A percentile compares a stretch with the other conserved stretches of the same genome.
Evolutionary conservation across 139 green algal species (phyloP).

Genomic region (Gonium pectorale): DNA sequence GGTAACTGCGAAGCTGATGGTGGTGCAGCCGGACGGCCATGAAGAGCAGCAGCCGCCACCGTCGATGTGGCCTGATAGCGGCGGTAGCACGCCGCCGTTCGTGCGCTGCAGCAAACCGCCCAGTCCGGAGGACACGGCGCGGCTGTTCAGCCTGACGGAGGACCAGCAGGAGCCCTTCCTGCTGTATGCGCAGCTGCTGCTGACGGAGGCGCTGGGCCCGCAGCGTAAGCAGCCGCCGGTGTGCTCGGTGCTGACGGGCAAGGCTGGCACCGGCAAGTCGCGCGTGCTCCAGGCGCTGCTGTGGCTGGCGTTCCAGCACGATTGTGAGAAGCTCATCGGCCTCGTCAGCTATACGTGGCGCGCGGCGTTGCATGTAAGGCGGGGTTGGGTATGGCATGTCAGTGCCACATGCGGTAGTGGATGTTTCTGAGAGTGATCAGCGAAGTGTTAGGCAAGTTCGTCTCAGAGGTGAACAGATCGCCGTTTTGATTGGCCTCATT

Average conservation of each 20-base stretch:
- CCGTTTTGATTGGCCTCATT: too few relatives aligned
- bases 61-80: background rate
- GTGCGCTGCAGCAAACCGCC: background rate
- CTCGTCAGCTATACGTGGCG: conserved; percentile 14
- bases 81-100: background rate
- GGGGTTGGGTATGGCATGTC: too few relatives aligned
- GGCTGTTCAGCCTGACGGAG: background rate
- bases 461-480: too few relatives aligned
- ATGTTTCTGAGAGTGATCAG: too few relatives aligned
- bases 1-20: too few relatives aligned
- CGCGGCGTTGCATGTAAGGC: background rate
- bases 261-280: background rate
- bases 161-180: background rate
- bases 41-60: background rate
- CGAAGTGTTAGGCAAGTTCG: too few relatives aligned
- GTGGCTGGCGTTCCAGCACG: conserved; percentile 4
- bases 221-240: background rate
- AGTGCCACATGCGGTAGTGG: too few relatives aligned
- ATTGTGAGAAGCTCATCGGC: background rate
- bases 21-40: too few relatives aligned
- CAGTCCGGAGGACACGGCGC: background rate
- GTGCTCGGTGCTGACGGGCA: background rate
- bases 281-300: background rate
- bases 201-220: background rate
- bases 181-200: background rate